Conservation (phyloP, 805 yeast genomes). For the Teunomyces kruisii region DNA sequence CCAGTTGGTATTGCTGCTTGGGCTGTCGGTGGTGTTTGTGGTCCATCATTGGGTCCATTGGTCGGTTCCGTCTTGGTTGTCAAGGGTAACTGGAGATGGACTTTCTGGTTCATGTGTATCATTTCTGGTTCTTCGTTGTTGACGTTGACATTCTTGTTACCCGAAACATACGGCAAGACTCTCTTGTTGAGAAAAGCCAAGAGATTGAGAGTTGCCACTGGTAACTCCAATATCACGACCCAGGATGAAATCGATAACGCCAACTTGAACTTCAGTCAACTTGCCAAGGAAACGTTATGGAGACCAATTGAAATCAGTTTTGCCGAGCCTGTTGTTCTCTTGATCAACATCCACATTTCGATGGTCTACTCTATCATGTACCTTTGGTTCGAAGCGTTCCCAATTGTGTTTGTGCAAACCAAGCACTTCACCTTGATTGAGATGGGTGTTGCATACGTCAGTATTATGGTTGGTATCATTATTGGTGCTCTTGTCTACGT, state of each 20-base stretch:
- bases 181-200: slow-evolving; percentile 48
- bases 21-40: slow-evolving; percentile 54
- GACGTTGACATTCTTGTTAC: slow-evolving; percentile 36
- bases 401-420: slow-evolving; percentile 48
- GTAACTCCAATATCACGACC: slow-evolving; percentile 44
- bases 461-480: slow-evolving; percentile 46
- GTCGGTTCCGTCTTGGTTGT: slow-evolving; percentile 52
- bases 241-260: slow-evolving; percentile 37
- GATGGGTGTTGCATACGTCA: slow-evolving; percentile 47
- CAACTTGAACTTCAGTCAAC: slow-evolving; percentile 16
- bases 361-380: slow-evolving; percentile 53
- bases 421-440: slow-evolving; percentile 50
- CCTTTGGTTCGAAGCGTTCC: slow-evolving; percentile 62
- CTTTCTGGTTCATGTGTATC: slow-evolving; percentile 51
- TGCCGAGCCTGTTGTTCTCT: slow-evolving; percentile 56
- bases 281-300: slow-evolving; percentile 36
- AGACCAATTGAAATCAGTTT: slow-evolving; percentile 52
- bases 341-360: slow-evolving; percentile 52
- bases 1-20: slow-evolving; percentile 52
- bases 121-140: slow-evolving; percentile 38
- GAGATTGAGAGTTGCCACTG: slow-evolving; percentile 49
- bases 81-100: slow-evolving; percentile 52
- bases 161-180: slow-evolving; percentile 50
- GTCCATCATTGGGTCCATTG: slow-evolving; percentile 58
- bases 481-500: slow-evolving; percentile 12